Base-by-base conservation (phyloP, 495 filamentous ascomycete genomes). In the Glutinoglossum americanum region DNA sequence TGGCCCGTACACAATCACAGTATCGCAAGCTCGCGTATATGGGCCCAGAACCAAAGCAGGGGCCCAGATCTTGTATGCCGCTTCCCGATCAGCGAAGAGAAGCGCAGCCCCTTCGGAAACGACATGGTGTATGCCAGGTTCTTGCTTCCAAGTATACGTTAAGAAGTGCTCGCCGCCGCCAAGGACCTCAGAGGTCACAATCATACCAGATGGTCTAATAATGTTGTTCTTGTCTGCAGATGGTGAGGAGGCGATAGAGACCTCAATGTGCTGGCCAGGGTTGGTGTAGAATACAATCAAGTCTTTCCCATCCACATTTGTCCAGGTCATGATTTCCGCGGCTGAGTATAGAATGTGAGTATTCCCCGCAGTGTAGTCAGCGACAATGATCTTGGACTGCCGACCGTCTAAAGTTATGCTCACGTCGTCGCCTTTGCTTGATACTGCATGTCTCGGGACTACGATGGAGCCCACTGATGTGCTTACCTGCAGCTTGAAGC, bases 111-210 rank as follows among this genome's bases (percentile, higher is more conserved):
- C 56, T 23, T 25, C 30, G n/a, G 45, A 1, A 28, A 45, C 9
- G 4, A 58, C 56, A n/a, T 28, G 19, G 17, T 23, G 19, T 25
- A 48, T 30, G 7, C 56, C 56, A 54, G 37, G 15, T 8, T 39
- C 56, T 25, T 58, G 56, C 25, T 33, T 58, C 30, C 41, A 58
- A 25, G 23, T 28, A 25, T 58, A 58, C 56, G 35, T 26, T 4
- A 21, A 23, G 41, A 45, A 45, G 17, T 45, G 41, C 17, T 21
- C n/a, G 41, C 37, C 28, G 41, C 37, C 28, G 3, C 27, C 44
- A 25, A 3, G 25, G 7, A 44, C 19, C 19, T 25, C 44, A 26
- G 35, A 26, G 17, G 41, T 26, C 19, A 33, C 26, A 32, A 28
- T 3, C 37, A 26, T 53, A 11, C 7, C 19, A 15, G 23, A 28